A percentile compares a stretch with the other conserved stretches of the same genome.
Evolutionary conservation across 257 asterid species (phyloP).

Genomic region (Salvia miltiorrhiza): DNA sequence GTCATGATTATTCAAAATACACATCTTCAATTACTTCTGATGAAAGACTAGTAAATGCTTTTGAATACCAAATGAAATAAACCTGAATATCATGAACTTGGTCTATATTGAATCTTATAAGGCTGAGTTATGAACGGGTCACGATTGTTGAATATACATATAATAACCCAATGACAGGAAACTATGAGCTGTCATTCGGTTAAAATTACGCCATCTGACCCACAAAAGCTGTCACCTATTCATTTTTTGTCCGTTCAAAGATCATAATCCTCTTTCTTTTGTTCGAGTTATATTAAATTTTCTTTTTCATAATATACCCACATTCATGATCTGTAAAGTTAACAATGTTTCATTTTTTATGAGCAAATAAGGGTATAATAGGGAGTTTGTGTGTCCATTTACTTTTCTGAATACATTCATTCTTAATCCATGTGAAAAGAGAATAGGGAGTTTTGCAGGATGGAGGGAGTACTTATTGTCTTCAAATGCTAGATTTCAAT

Average conservation of each 20-base stretch:
- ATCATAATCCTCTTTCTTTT: not conserved
- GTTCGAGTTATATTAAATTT: not conserved
- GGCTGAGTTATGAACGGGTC: not conserved
- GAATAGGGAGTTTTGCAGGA: not conserved
- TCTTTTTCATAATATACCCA: not conserved
- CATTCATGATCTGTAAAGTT: not conserved
- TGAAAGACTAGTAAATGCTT: not conserved
- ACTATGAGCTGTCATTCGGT: not conserved
- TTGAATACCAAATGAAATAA: not conserved
- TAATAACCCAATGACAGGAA: not conserved
- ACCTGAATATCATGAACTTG: not conserved
- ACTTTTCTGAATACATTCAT: not conserved
- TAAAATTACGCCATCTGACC: not conserved
- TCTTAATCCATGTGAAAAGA: not conserved
- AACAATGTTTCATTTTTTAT: not conserved
- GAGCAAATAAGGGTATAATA: not conserved
- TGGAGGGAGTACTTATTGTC: not conserved
- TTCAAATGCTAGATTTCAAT: conserved; percentile 15
- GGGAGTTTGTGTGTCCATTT: not conserved
- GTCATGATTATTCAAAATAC: conserved; percentile 2
- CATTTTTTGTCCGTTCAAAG: not conserved
- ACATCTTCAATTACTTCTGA: not conserved
- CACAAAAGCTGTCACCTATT: not conserved
- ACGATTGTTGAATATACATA: not conserved
- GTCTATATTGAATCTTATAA: not conserved